Conservation (phyloP, 768 basidiomycete genomes). For the Lentinula aciculospora region DNA sequence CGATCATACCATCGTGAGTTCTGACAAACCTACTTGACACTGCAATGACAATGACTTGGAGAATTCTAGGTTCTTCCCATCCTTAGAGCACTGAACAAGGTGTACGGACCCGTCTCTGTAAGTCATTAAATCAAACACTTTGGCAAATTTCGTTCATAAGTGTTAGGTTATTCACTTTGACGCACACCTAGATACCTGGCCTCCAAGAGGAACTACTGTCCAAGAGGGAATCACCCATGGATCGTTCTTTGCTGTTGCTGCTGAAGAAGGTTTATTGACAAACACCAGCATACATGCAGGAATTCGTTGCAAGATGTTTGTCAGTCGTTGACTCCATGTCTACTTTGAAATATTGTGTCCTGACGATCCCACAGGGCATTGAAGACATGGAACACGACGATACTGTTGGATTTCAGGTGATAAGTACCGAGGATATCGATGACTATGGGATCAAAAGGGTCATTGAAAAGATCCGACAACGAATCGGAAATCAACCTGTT, state of each 20-base stretch:
- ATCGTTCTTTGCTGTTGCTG: conserved; percentile 61
- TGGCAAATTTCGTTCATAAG: conserved; percentile 52
- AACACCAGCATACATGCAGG: conserved; percentile 67
- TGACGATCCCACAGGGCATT: conserved; percentile 35
- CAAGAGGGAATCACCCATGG: conserved; percentile 59
- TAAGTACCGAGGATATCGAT: conserved; percentile 62
- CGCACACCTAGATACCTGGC: conserved; percentile 57
- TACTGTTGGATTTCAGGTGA: conserved; percentile 54
- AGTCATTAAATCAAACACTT: conserved; percentile 50
- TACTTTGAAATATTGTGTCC: conserved; percentile 13
- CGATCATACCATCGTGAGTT: conserved; percentile 60
- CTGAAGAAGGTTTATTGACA: conserved; percentile 52
- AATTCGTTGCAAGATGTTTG: conserved; percentile 52
- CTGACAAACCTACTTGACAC: not conserved
- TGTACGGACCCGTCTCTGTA: conserved; percentile 62
- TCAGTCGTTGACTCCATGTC: not conserved
- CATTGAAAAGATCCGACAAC: conserved; percentile 46
- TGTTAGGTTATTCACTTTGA: conserved; percentile 63
- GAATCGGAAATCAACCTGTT: conserved; percentile 54
- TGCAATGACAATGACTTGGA: not conserved
- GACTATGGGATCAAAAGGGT: conserved; percentile 53
- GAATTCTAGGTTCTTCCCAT: conserved; percentile 49
- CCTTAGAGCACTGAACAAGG: conserved; percentile 55
- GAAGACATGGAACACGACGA: conserved; percentile 48
- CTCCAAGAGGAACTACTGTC: conserved; percentile 28